Evolutionary conservation across 805 yeast genomes (phyloP), one percentile per base, ranked within the genome.

Genomic region (Kodamaea laetipori): DNA sequence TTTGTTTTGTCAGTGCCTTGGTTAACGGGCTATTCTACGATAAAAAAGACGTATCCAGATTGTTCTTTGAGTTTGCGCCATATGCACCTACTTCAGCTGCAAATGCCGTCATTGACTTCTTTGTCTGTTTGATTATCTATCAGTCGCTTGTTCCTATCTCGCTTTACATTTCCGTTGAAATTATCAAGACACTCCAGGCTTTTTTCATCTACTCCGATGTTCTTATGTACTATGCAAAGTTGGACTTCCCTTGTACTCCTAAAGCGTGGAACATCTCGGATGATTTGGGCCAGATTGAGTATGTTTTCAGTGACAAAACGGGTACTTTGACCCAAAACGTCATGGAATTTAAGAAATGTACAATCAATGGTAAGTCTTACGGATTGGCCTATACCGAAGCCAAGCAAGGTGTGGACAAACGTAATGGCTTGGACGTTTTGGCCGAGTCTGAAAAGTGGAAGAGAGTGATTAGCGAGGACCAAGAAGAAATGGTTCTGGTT

Each of bases 331-430:
- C 95, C 1, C 94, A 86, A 59, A 86, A 86, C 57, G 79, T 86
- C 19, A 86, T 86, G 95, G 94, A 86, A 58, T 86, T 84, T 63
- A 86, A 85, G 53, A 86, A 86, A 58, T 81, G 89, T 61, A 80
- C 94, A 3, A 81, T 86, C 41, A 80, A 79, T 56, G 94, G 94
- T 37, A 67, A 73, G 15, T 71, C 82, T 11, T 86, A 86, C 56
- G 95, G 95, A 19, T 66, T 80, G 47, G 94, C 94, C 0, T 86
- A 86, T 55, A 86, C 95, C 1, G 95, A 86, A 56, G 94, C 94
- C 0, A 69, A 80, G 34, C 87, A 86, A 13, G 95, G 94, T 34
- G 71, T 86, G 57, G 74, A 87, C 55, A 84, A 85, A 61, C 71
- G 95, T 58, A 81, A 81, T 62, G 95, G 95, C 24, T 62, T 84